Percentiles rank a stretch among this genome's conserved stretches.
Evolutionary conservation across 225 moss, liverwort and hornwort genomes (phyloP).

Genomic region (Climacium dendroides): DNA sequence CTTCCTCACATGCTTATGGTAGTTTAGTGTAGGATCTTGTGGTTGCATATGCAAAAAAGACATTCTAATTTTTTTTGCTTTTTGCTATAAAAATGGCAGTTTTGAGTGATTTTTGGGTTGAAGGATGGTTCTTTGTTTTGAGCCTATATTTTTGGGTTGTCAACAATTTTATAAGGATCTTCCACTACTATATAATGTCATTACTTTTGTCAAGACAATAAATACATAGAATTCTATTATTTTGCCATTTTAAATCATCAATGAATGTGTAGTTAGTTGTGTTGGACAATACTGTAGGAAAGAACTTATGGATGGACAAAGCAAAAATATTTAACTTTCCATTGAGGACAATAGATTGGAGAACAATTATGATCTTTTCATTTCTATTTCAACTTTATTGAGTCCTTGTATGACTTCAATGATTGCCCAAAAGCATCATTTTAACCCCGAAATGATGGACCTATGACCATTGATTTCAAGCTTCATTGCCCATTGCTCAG

Average conservation of each 20-base stretch:
- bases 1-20: too few species aligned
- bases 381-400: neutral
- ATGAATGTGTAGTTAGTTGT: neutral
- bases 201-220: neutral
- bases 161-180: neutral
- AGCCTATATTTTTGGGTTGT: neutral
- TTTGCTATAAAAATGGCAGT: too few species aligned
- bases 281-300: neutral
- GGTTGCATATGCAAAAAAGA: too few species aligned
- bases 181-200: neutral
- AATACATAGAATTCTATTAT: neutral
- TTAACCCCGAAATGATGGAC: too few species aligned
- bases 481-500: too few species aligned
- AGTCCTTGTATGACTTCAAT: neutral
- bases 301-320: neutral
- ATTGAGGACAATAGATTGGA: neutral
- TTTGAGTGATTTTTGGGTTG: too few species aligned
- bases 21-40: too few species aligned
- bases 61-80: too few species aligned
- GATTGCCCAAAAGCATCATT: neutral
- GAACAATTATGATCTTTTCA: neutral
- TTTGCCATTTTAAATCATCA: neutral
- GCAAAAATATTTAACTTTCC: neutral
- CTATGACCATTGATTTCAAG: too few species aligned
- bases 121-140: neutral